A percentile compares a stretch with the other conserved stretches of the same genome.
Conservation (phyloP, 192 early-diverging fungal species). For the Coemansia guatemalensis region DNA sequence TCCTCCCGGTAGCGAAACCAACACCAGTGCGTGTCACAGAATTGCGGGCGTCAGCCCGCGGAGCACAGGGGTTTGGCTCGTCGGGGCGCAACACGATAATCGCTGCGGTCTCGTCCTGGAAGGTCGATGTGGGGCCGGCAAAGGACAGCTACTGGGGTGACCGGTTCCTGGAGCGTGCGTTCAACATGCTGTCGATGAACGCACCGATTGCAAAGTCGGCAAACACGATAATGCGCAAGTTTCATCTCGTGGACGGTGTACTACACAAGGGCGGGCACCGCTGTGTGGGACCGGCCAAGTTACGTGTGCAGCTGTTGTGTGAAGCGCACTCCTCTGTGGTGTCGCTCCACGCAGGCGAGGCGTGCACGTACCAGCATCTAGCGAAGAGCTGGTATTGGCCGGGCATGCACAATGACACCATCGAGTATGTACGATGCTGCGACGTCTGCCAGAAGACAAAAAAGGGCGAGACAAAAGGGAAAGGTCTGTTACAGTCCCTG, state of each 20-base stretch:
- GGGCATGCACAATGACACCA: too few relatives aligned
- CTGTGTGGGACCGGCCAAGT: neutral
- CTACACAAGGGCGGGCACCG: too few relatives aligned
- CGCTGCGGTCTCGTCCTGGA: too few relatives aligned
- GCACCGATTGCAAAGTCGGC: too few relatives aligned
- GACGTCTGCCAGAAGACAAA: constrained; percentile 12
- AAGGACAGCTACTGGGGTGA: constrained; percentile 1
- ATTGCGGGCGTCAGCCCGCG: neutral
- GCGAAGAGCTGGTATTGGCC: too few relatives aligned
- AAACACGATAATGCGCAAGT: too few relatives aligned
- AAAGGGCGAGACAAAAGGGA: neutral
- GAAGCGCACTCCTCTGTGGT: too few relatives aligned
- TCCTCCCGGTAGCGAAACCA: neutral
- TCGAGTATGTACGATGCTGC: too few relatives aligned
- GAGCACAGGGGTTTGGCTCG: neutral
- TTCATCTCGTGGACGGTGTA: too few relatives aligned
- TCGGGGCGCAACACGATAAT: neutral
- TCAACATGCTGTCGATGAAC: neutral
- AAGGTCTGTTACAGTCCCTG: too few relatives aligned
- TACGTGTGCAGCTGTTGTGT: constrained; percentile 1
- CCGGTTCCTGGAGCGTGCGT: neutral
- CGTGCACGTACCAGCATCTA: too few relatives aligned
- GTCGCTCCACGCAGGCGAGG: too few relatives aligned
- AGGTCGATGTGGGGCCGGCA: neutral
- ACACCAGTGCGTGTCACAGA: neutral